Conservation (phyloP, 352 stramenopile genomes). For the Phytophthora tentaculata region DNA sequence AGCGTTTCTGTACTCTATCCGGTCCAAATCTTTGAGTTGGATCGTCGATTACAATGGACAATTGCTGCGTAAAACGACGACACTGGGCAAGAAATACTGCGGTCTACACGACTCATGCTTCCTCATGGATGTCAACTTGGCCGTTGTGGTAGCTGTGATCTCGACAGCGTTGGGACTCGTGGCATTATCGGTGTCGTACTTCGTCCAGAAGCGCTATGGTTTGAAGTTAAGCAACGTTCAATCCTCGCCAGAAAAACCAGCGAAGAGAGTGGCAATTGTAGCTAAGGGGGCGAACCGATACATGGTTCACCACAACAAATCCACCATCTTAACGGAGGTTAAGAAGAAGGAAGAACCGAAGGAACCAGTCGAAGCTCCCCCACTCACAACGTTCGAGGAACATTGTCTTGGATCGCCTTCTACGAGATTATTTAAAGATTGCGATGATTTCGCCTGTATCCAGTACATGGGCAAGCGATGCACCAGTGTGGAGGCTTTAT, state of each 20-base stretch:
- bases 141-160: constrained; percentile 13
- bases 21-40: constrained; percentile 17
- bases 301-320: constrained; percentile 13
- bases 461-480: constrained; percentile 25
- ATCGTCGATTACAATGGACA: constrained; percentile 35
- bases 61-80: constrained; percentile 38
- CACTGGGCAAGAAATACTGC: constrained; percentile 38
- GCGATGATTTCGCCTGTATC: constrained; percentile 26
- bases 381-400: constrained; percentile 35
- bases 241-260: not conserved
- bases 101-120: constrained; percentile 37
- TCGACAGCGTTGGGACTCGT: constrained; percentile 18
- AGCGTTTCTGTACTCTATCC: constrained; percentile 12
- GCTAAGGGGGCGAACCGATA: constrained; percentile 23
- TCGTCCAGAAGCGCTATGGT: constrained; percentile 26
- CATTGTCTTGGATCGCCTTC: constrained; percentile 34
- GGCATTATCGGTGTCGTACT: constrained; percentile 18
- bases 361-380: constrained; percentile 5
- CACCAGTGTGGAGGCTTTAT: constrained; percentile 30
- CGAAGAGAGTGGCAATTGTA: constrained; percentile 21
- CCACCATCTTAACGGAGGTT: not conserved
- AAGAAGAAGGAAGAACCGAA: constrained; percentile 7
- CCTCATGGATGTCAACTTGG: constrained; percentile 30
- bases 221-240: constrained; percentile 20
- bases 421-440: constrained; percentile 34